Base-by-base conservation (phyloP, 345 rosid genomes). In the Conringia planisiliqua region DNA sequence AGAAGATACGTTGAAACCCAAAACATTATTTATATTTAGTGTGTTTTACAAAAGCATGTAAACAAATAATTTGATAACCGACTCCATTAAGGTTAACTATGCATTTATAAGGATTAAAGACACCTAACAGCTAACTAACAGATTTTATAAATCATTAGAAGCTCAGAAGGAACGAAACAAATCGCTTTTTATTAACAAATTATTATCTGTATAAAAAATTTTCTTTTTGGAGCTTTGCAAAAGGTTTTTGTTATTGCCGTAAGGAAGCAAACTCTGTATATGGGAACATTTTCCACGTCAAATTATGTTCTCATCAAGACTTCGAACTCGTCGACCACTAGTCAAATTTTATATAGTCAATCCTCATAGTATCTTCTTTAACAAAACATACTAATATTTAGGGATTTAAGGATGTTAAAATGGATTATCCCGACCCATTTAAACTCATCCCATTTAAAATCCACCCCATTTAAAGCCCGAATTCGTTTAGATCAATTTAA, bases 1-100 rank as follows among this genome's bases (percentile, higher is more conserved):
- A n/a, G 35, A 6, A 32, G 35, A 32, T 32, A 42, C 30, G 46
- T 17, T 22, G 9, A 54, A 56, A 55, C 3, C 14, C 6, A 42
- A 51, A 54, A 6, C 8, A 39, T n/a, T 6, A 42, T 14, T 5
- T 61, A 7, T 48, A 14, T 4, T 44, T 12, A 27, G 62, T 40
- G 33, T 68, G 20, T 68, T 47, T 12, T 22, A 76, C 70, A 69
- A 76, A 70, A 70, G 71, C 43, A 63, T 35, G 14, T 17, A 47
- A 70, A 62, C 66, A 70, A 55, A 63, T 63, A 6, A 70, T 70
- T 42, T 57, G 52, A 70, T 70, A 70, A 76, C 75, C 80, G 75
- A 76, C 71, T 70, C 75, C 80, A 62, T 69, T 55, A 70, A 42
- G 59, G 59, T 69, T 69, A 18, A 20, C 27, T 46, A 56, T 56